These are phyloP conservation scores for Lolium multiflorum DNA, from an alignment of 176 grass and related monocot genomes.

Conservation along the genomic window DNA sequence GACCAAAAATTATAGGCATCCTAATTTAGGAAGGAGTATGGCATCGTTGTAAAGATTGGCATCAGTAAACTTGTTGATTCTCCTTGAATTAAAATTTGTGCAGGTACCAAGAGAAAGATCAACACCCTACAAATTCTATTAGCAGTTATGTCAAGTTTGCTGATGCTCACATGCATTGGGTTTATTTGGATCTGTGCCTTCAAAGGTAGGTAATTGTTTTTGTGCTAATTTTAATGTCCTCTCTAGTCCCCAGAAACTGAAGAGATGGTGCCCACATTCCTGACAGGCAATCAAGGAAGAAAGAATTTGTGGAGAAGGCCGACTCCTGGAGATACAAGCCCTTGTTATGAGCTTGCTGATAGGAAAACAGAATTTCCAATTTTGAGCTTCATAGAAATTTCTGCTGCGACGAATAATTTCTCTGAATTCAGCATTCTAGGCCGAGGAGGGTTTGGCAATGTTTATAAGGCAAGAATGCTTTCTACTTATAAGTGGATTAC, in stretches of 20 bases:
- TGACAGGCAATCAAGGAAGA: constrained; percentile 25
- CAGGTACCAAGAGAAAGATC: constrained; percentile 25
- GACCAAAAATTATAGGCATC: too few relatives aligned
- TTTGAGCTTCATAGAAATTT: constrained; percentile 44
- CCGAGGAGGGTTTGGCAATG: constrained; percentile 65
- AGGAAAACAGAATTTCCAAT: constrained; percentile 1
- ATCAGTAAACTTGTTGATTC: constrained; percentile 15
- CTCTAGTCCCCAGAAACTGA: background rate
- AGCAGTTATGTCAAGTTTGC: constrained; percentile 22
- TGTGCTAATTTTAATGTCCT: background rate
- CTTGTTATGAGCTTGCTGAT: background rate
- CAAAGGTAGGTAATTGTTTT: constrained; percentile 32
- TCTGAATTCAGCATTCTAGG: constrained; percentile 55
- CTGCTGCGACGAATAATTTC: constrained; percentile 55
- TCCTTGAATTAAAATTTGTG: constrained; percentile 16
- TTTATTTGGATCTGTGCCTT: constrained; percentile 19
- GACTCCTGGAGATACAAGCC: background rate
- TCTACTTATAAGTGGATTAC: background rate
- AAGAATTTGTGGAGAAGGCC: background rate
- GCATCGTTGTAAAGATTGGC: background rate
- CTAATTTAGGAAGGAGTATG: too few relatives aligned
- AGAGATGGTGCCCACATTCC: background rate
- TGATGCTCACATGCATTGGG: constrained; percentile 33
- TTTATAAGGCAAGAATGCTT: constrained; percentile 59
- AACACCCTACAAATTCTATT: constrained; percentile 14